Base-by-base conservation (phyloP, 257 asterid genomes). In the Knoxia roxburghii region DNA sequence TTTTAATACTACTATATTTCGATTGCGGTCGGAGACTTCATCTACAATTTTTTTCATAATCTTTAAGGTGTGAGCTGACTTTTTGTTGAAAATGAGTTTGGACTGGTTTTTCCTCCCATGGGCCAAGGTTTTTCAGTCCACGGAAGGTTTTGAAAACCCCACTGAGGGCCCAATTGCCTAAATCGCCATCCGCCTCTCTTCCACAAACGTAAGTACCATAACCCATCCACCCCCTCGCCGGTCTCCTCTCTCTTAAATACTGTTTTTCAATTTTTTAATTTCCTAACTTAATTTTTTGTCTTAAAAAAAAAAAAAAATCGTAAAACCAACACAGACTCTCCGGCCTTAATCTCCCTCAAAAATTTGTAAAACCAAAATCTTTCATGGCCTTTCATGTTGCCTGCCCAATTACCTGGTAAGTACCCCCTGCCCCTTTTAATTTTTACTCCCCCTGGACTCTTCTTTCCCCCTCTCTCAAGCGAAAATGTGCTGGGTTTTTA, bases 391-490 rank as follows among this genome's bases (percentile, higher is more conserved):
- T 94, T 85, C 99, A 94, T 71, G 96, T 89, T 75, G 92, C 98
- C 80, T 94, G 99, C 79, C 99, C 99, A 84, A 94, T 94, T 87
- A 94, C 99, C 82, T 94, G 99, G 99, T 94, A 84, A 77, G 71
- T 70, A 52, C 15, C 24, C 70, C 69, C 43, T 56, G 59, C 68
- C 69, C 68, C 75, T 73, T 70, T 68, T 48, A 60, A 71, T 45
- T 68, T 71, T 70, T 49, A 12, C 61, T 59, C 77, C 61, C n/a
- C 41, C 39, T 33, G 41, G 40, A 32, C 33, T 52, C 46, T 70
- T 7, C 58, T 57, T 39, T 24, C 72, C 63, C 72, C 63, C 63
- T 55, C 69, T 54, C 67, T 35, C 69, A 40, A 62, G 18, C 30
- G 11, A 13, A 14, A 23, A 43, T 68, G 65, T 66, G 60, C 64